A percentile compares a stretch with the other conserved stretches of the same genome.
Conservation (phyloP, 2,329 filamentous ascomycete species). For the Pestalotiopsis sp. region DNA sequence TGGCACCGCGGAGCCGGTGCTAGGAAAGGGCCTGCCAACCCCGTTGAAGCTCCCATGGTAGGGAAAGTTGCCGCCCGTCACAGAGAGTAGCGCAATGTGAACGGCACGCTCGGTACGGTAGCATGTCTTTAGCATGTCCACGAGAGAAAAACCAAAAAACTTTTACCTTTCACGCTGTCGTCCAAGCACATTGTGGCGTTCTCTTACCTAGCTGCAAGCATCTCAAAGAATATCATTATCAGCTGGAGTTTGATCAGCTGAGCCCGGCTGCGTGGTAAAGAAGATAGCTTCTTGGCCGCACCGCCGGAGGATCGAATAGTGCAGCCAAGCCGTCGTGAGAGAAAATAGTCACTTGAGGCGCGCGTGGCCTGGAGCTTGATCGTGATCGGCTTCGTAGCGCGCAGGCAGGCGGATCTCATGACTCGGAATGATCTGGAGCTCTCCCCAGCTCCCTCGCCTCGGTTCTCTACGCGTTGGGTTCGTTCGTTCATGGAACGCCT, state of each 20-base stretch:
- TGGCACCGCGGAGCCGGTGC: constrained; percentile 16
- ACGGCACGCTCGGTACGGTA: neutral
- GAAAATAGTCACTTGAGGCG: neutral
- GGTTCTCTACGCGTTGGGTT: neutral
- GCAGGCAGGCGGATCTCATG: neutral
- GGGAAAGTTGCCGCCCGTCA: neutral
- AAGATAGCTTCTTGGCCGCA: neutral
- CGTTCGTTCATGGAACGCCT: neutral
- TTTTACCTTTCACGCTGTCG: neutral
- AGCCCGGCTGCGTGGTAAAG: neutral
- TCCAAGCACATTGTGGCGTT: neutral
- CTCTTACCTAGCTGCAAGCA: neutral
- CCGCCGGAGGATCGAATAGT: neutral
- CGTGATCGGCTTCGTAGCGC: neutral
- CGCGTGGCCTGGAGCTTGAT: neutral
- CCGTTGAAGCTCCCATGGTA: constrained; percentile 18
- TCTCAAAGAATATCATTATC: neutral
- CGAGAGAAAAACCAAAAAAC: neutral
- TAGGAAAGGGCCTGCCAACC: constrained; percentile 15
- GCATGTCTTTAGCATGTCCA: neutral
- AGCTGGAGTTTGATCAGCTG: neutral
- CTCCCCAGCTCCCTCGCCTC: neutral
- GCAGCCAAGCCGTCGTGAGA: neutral
- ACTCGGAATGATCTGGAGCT: neutral
- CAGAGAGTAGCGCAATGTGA: neutral